These are phyloP conservation scores for Cercospora nicotianae DNA, from an alignment of 2,329 filamentous ascomycete species.

Conservation along the genomic window DNA sequence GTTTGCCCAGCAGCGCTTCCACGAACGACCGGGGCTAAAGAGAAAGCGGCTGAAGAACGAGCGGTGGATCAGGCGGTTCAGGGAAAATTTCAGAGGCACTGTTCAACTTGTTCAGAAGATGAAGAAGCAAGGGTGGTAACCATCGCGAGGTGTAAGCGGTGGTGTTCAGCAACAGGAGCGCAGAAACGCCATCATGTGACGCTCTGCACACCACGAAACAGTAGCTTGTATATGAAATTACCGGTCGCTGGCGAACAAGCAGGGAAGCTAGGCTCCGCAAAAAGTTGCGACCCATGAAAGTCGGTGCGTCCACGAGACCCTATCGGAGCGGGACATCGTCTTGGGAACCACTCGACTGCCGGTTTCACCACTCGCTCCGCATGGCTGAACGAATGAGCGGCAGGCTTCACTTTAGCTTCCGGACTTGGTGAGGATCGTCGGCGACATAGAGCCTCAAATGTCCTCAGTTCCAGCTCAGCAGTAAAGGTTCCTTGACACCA, in stretches of 20 bases:
- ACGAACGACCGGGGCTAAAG: conserved; percentile 75
- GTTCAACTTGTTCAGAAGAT: conserved; percentile 67
- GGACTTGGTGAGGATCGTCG: conserved; percentile 5
- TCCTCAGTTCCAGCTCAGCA: not conserved
- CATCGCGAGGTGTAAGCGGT: not conserved
- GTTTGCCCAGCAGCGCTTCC: conserved; percentile 61
- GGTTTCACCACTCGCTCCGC: not conserved
- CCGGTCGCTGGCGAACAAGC: not conserved
- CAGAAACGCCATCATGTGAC: not conserved
- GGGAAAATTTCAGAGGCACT: conserved; percentile 64
- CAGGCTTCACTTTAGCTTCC: not conserved
- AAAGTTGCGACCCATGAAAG: not conserved
- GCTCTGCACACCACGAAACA: not conserved
- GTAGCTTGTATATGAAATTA: not conserved
- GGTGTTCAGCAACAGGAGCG: not conserved
- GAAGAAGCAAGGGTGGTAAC: conserved; percentile 74
- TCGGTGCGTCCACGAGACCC: not conserved
- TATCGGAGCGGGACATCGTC: not conserved
- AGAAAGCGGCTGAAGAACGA: conserved; percentile 70
- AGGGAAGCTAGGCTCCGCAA: not conserved
- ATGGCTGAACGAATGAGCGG: not conserved
- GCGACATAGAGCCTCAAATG: not conserved
- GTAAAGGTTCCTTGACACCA: not conserved
- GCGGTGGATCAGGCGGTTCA: conserved; percentile 70
- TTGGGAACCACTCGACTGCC: not conserved